phyloP scores from a whole-genome alignment of 208 protist species.

The Leishmania tarentolae region DNA sequence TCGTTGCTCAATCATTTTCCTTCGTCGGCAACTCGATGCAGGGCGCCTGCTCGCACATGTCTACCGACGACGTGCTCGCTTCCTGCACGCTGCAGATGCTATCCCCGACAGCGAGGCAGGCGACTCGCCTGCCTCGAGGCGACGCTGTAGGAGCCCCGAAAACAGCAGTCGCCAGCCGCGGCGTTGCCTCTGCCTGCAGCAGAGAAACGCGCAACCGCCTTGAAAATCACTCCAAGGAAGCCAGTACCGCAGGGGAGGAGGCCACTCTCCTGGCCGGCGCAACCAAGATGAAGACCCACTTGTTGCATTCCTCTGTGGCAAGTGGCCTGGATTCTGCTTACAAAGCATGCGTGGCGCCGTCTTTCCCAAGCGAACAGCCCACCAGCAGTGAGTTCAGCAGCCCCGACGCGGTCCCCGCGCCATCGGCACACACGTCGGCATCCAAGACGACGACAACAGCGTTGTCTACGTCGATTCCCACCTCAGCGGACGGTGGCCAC shows the following conservation, averaged over 20 bases:
- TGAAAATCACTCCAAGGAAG: background rate
- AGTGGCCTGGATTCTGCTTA: background rate
- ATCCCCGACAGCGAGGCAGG: slow-evolving; percentile 14
- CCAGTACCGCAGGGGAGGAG: background rate
- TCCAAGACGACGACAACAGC: too few species aligned
- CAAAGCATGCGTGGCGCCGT: too few species aligned
- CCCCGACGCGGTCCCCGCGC: background rate
- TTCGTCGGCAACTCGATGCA: background rate
- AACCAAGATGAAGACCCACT: background rate
- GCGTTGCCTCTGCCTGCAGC: background rate
- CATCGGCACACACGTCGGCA: too few species aligned
- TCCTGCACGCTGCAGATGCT: slow-evolving; percentile 23
- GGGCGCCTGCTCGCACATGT: slow-evolving; percentile 13
- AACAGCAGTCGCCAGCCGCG: background rate
- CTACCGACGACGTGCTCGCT: slow-evolving; percentile 26
- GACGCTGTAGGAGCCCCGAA: background rate
- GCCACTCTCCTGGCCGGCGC: background rate
- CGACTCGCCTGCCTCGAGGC: background rate
- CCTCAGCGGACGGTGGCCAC: background rate
- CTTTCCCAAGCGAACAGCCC: background rate
- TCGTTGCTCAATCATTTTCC: background rate
- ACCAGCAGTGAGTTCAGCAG: background rate
- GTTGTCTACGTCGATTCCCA: too few species aligned
- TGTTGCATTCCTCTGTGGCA: background rate
- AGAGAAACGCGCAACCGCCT: background rate